phyloP scores from a whole-genome alignment of 495 filamentous ascomycete species.

The Annulohypoxylon maeteangense region DNA sequence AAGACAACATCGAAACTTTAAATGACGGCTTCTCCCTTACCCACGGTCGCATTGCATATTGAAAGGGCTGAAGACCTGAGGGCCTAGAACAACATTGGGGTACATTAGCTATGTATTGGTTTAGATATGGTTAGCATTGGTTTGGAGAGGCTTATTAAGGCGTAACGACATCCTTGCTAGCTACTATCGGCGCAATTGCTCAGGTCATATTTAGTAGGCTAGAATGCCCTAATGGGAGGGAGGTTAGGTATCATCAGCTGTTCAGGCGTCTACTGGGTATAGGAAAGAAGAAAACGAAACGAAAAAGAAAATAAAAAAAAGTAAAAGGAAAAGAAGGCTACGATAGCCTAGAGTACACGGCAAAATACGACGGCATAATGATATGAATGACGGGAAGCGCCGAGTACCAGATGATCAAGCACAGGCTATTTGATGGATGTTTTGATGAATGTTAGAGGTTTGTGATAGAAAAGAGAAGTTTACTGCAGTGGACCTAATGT shows the following conservation, averaged over 20 bases:
- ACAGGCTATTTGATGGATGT: conserved; percentile 18
- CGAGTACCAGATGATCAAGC: conserved; percentile 1
- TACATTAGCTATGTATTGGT: not conserved
- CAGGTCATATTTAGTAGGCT: not conserved
- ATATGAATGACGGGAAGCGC: not conserved
- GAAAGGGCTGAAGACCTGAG: conserved; percentile 34
- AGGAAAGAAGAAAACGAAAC: not conserved
- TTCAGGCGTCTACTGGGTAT: not conserved
- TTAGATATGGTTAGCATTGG: conserved; percentile 32
- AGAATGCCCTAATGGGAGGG: not conserved
- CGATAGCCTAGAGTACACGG: not conserved
- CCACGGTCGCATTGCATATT: conserved; percentile 44
- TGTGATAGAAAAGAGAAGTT: not conserved
- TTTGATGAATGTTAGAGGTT: conserved; percentile 1
- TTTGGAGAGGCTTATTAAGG: conserved; percentile 8
- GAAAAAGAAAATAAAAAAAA: too few species aligned
- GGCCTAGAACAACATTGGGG: conserved; percentile 24
- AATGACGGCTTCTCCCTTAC: conserved; percentile 35
- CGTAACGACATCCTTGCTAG: conserved; percentile 17
- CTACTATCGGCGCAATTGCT: conserved; percentile 2
- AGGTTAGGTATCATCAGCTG: not conserved
- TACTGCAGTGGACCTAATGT: not conserved
- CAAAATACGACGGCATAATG: conserved; percentile 18
- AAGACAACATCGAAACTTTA: conserved; percentile 33
- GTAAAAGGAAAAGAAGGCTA: too few species aligned